These are phyloP conservation scores for Flaveria ramosissima DNA, from an alignment of 129 eudicot species.

Conservation along the genomic window DNA sequence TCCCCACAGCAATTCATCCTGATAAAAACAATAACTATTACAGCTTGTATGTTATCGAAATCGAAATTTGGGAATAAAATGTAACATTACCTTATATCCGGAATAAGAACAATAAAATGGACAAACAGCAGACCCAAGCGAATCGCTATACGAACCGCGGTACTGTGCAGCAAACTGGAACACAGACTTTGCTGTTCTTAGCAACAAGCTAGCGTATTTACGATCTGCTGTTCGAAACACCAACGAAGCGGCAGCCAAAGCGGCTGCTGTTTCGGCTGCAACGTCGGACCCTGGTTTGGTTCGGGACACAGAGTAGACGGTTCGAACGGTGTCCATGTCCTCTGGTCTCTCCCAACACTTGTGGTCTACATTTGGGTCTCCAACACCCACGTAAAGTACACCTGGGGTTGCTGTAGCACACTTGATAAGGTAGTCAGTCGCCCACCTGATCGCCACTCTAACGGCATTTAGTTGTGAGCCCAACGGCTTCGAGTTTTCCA, in stretches of 20 bases:
- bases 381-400: slow-evolving; percentile 85
- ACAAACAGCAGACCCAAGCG: slow-evolving; percentile 81
- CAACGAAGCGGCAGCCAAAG: slow-evolving; percentile 81
- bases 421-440: slow-evolving; percentile 84
- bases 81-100: slow-evolving; percentile 60
- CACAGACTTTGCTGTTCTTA: slow-evolving; percentile 66
- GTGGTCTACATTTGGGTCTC: slow-evolving; percentile 93
- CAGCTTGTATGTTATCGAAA: neutral
- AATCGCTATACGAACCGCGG: slow-evolving; percentile 88
- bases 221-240: slow-evolving; percentile 61
- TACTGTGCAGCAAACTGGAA: slow-evolving; percentile 68
- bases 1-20: slow-evolving; percentile 98
- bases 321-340: slow-evolving; percentile 84
- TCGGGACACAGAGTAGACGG: slow-evolving; percentile 64
- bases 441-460: slow-evolving; percentile 79
- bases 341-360: slow-evolving; percentile 98
- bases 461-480: slow-evolving; percentile 53
- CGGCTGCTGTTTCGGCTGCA: slow-evolving; percentile 96
- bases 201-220: slow-evolving; percentile 50
- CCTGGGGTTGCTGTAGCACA: slow-evolving; percentile 87
- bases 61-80: neutral
- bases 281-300: slow-evolving; percentile 90
- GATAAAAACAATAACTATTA: neutral
- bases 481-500: slow-evolving; percentile 72
- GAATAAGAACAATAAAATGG: slow-evolving; percentile 97